Conservation (phyloP, 345 rosid genomes). For the Arabis hirsuta region DNA sequence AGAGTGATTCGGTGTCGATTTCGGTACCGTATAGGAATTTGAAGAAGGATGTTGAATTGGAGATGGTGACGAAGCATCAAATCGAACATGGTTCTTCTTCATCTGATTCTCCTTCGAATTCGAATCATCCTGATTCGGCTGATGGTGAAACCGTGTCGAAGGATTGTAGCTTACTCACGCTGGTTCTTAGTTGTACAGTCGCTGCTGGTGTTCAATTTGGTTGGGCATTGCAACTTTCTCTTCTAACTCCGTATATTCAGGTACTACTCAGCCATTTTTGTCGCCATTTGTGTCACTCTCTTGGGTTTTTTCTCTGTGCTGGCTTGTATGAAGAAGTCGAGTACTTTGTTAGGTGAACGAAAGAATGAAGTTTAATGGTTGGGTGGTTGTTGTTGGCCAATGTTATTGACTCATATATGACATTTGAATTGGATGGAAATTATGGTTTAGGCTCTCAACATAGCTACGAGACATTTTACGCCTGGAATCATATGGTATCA, state of each 20-base stretch:
- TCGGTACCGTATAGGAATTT: constrained; percentile 76
- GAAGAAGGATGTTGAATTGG: constrained; percentile 70
- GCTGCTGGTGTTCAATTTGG: constrained; percentile 98
- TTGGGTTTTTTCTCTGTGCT: not conserved
- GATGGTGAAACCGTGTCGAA: constrained; percentile 38
- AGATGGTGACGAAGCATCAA: constrained; percentile 57
- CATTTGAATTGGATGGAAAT: constrained; percentile 14
- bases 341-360: constrained; percentile 3
- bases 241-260: constrained; percentile 95
- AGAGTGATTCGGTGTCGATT: constrained; percentile 51
- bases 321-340: constrained; percentile 2
- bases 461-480: not conserved
- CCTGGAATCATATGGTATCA: constrained; percentile 4
- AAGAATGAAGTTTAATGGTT: constrained; percentile 3
- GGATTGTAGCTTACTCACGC: constrained; percentile 57
- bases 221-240: constrained; percentile 98
- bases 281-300: constrained; percentile 3
- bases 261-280: constrained; percentile 34
- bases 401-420: not conserved
- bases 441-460: not conserved
- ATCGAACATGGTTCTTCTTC: constrained; percentile 47
- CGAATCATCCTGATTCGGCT: constrained; percentile 37
- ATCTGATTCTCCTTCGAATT: constrained; percentile 39
- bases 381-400: constrained; percentile 11
- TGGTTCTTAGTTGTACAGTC: constrained; percentile 83